Evolutionary conservation across 306 rosid genomes (phyloP).

Genomic region (Ochetophila trinervis): DNA sequence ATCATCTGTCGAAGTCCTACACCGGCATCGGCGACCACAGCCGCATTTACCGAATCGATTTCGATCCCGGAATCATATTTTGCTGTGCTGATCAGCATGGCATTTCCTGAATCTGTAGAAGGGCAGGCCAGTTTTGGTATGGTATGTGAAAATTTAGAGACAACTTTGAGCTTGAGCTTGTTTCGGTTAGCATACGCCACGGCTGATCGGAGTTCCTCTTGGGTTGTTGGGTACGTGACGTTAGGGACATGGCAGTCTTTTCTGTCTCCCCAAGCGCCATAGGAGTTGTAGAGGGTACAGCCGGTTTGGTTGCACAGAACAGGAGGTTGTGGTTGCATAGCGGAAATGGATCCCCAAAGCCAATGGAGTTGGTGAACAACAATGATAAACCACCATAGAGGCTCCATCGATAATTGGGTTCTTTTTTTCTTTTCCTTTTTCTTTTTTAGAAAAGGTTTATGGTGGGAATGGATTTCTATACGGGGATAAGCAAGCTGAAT

Average conservation of each 20-base stretch:
- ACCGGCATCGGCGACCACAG: conserved; percentile 35
- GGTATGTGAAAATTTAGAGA: conserved; percentile 60
- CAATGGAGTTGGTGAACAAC: conserved; percentile 9
- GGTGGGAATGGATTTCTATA: not conserved
- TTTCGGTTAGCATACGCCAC: conserved; percentile 45
- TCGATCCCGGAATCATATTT: conserved; percentile 20
- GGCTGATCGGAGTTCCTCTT: conserved; percentile 48
- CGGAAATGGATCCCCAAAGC: conserved; percentile 1
- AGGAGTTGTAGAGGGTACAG: conserved; percentile 66
- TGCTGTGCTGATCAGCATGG: conserved; percentile 30
- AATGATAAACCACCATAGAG: conserved; percentile 24
- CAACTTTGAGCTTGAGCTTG: conserved; percentile 52
- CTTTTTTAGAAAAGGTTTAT: not conserved
- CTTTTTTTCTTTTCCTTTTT: not conserved
- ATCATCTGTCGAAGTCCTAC: conserved; percentile 36
- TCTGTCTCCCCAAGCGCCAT: conserved; percentile 69
- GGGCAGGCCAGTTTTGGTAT: conserved; percentile 69
- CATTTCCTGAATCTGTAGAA: not conserved
- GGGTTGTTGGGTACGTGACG: conserved; percentile 51
- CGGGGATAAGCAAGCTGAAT: not conserved
- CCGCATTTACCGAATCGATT: conserved; percentile 18
- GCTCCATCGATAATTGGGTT: not conserved
- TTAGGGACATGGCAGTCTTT: conserved; percentile 36
- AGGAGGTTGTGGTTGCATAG: conserved; percentile 47
- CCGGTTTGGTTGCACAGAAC: conserved; percentile 40